Evolutionary conservation across 2,329 filamentous ascomycete species (phyloP), one percentile per base, ranked within the genome.

Genomic region (Claviceps africana): DNA sequence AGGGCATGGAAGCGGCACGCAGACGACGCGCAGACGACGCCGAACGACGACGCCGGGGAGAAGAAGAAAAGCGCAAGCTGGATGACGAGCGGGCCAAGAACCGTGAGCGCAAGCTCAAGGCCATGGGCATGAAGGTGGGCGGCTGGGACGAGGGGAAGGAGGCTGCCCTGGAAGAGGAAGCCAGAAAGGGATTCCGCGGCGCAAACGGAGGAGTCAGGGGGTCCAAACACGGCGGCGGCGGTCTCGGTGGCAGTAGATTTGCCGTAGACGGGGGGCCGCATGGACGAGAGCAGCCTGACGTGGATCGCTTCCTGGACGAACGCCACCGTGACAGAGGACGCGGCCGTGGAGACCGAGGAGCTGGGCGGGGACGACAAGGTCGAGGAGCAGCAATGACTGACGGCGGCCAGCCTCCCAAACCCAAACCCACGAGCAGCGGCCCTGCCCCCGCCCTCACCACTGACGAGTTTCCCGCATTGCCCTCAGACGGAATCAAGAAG

Each of bases 1-100:
- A 73, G 39, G 74, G 77, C 10, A 73, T 76, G 68, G 76, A 79
- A 55, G 78, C 82, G 58, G 72, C 73, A 30, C 72, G 72, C 50
- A 72, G 71, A 54, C 70, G 75, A 21, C 69, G 72, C 30, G 71
- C 71, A 2, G 74, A 74, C 47, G 78, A 79, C 19, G 75, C 73
- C 4, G 75, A 78, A 60, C 69, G 71, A 51, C 68, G 76, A 21
- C 67, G 68, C 51, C 67, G 70, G n/a, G 72, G 70, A 46, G 78
- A 80, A 15, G 76, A 76, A 56, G 73, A 78, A 50, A 65, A 72
- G 22, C 68, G 68, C 31, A 70, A 70, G 56, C 68, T 79, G 56
- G 77, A 82, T 28, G 77, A 81, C 39, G 80, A 83, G 67, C 72
- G 80, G 13, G 77, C 74, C 25, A 73, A 72, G 57, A 83, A 83